Evolutionary conservation across 148 eudicot species (phyloP).

Genomic region (Cornus kousa): DNA sequence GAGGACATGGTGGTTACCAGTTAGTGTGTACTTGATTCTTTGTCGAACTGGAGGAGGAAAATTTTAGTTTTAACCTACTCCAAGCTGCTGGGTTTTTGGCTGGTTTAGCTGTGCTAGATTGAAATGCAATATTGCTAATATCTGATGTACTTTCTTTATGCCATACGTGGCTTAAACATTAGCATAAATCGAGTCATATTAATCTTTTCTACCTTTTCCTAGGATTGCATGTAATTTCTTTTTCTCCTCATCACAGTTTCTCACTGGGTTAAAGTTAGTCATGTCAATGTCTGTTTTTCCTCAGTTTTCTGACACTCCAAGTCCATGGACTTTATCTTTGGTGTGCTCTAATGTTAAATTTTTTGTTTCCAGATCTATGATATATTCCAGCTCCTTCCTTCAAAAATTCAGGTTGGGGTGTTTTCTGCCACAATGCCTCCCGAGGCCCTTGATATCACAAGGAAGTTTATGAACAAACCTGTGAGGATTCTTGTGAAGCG

Average conservation of each 20-base stretch:
- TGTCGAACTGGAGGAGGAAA: neutral
- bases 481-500: constrained; percentile 34
- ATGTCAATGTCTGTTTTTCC: neutral
- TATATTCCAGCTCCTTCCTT: constrained; percentile 31
- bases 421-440: constrained; percentile 41
- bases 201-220: neutral
- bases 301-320: neutral
- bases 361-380: constrained; percentile 22
- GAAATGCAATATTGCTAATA: neutral
- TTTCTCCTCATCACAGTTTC: too few species aligned
- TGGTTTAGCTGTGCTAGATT: neutral
- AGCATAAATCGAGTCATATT: neutral
- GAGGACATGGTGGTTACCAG: neutral
- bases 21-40: neutral
- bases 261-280: too few species aligned
- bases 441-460: constrained; percentile 32
- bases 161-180: neutral
- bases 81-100: neutral
- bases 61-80: neutral
- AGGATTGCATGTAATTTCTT: neutral
- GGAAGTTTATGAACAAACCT: constrained; percentile 35
- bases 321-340: neutral
- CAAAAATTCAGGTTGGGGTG: constrained; percentile 28
- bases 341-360: neutral
- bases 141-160: neutral